A percentile compares a stretch with the other conserved stretches of the same genome.
phyloP scores from a whole-genome alignment of 139 green algal species.

The Chlorella sorokiniana region DNA sequence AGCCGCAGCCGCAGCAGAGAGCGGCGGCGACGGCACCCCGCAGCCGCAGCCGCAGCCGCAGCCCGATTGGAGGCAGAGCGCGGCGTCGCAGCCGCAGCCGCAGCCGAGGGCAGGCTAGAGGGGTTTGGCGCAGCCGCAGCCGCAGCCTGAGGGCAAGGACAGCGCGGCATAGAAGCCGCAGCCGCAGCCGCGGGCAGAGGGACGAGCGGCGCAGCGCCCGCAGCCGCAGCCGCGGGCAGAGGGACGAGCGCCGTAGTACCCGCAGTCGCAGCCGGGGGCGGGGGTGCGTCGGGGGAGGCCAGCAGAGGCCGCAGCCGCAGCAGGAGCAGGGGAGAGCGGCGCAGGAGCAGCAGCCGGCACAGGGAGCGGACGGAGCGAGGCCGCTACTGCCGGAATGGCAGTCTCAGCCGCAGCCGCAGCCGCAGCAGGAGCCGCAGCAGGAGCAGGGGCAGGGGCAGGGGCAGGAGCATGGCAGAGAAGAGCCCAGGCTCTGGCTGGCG shows the following conservation, averaged over 20 bases:
- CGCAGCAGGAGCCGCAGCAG: background rate
- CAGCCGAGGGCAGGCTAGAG: background rate
- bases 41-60: background rate
- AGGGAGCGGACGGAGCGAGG: too few relatives aligned
- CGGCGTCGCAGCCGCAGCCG: background rate
- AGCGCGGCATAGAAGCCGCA: background rate
- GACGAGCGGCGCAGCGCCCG: background rate
- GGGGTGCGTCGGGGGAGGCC: too few relatives aligned
- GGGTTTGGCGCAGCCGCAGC: background rate
- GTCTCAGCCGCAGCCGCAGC: background rate
- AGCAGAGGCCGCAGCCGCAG: too few relatives aligned
- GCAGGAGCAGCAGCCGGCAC: background rate
- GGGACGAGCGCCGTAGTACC: background rate
- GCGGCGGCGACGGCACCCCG: background rate
- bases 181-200: background rate
- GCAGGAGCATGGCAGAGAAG: too few relatives aligned
- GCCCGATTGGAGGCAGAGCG: background rate
- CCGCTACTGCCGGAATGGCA: background rate
- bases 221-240: background rate
- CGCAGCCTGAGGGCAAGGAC: background rate
- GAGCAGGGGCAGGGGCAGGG: too few relatives aligned
- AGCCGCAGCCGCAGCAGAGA: background rate
- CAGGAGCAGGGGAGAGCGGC: background rate
- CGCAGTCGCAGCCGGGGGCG: background rate
- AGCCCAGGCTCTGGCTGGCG: too few relatives aligned